Base-by-base conservation (phyloP, 208 protist species). In the Tetramitus jugosus region DNA sequence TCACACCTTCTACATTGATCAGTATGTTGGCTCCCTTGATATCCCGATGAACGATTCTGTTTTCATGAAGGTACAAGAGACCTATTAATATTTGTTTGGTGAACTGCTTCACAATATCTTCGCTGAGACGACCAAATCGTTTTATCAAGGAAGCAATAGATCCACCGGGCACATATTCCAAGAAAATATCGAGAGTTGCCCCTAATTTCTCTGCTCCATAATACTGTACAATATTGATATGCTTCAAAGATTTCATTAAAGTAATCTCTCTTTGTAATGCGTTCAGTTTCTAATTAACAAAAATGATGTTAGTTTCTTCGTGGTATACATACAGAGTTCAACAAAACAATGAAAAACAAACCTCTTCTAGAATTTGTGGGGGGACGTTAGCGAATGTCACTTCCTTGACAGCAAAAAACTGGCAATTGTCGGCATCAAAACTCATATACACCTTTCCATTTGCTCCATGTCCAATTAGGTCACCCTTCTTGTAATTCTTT, bases 1-100 rank as follows among this genome's bases (percentile, higher is more conserved):
- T 90, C 68, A 92, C 84, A 35, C 93, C 93, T 0, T 84, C 79
- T 0, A 90, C 83, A 46, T 84, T 91, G 72, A 95, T 90, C 60
- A 95, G 85, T 43, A 95, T 89, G 79, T 95, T 95, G 43, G 92
- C 91, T 72, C 91, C 84, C 84, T 95, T 95, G 76, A 95, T 88
- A 80, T 95, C 92, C 20, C 74, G 67, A 23, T 76, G 74, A 56
- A 84, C 76, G 10, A 78, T 60, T 42, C 33, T 40, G 43, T 78
- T 61, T 39, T 42, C 78, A 79, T 95, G 92, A n/a, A 94, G 83
- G 79, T 96, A 96, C 62, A 89, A 83, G 3, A 96, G 80, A 35
- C 91, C 92, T 40, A 84, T 76, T 31, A 94, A 83, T 42, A 96
- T 80, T 85, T 96, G 92, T 20, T 68, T 67, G 4, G 90, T 92